Evolutionary conservation across 2,329 filamentous ascomycete species (phyloP).

Genomic region (Phialophora chinensis): DNA sequence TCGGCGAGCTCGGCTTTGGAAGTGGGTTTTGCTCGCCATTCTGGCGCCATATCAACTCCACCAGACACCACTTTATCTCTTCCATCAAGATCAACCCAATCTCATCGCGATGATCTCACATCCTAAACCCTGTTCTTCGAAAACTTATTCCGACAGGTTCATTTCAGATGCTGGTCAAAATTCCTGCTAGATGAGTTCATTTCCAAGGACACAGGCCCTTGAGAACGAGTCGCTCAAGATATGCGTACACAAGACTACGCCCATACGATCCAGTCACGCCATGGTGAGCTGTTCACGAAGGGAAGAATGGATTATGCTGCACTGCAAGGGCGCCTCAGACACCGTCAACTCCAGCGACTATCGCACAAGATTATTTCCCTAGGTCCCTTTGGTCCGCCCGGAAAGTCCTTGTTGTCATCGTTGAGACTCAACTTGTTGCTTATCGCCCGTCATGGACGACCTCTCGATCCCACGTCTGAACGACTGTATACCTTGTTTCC

Average conservation of each 20-base stretch:
- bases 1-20: slow-evolving; percentile 5
- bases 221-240: too few species aligned
- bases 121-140: not conserved
- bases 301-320: not conserved
- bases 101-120: not conserved
- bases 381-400: not conserved
- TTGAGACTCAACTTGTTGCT: not conserved
- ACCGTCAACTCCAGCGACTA: not conserved
- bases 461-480: slow-evolving; percentile 2
- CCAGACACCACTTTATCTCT: slow-evolving; percentile 8
- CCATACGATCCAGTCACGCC: not conserved
- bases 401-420: not conserved
- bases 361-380: not conserved
- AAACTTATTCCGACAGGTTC: not conserved
- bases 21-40: not conserved
- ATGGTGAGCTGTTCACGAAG: not conserved
- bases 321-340: not conserved
- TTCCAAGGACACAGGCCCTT: not conserved
- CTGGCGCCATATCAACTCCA: slow-evolving; percentile 9
- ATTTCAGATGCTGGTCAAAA: slow-evolving; percentile 7
- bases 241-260: not conserved
- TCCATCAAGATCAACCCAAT: slow-evolving; percentile 14
- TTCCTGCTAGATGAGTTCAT: not conserved
- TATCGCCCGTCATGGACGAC: not conserved
- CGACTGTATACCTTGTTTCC: slow-evolving; percentile 4